These are phyloP conservation scores for Fusarium marasasianum DNA, from an alignment of 2,329 filamentous ascomycete species.

Conservation along the genomic window DNA sequence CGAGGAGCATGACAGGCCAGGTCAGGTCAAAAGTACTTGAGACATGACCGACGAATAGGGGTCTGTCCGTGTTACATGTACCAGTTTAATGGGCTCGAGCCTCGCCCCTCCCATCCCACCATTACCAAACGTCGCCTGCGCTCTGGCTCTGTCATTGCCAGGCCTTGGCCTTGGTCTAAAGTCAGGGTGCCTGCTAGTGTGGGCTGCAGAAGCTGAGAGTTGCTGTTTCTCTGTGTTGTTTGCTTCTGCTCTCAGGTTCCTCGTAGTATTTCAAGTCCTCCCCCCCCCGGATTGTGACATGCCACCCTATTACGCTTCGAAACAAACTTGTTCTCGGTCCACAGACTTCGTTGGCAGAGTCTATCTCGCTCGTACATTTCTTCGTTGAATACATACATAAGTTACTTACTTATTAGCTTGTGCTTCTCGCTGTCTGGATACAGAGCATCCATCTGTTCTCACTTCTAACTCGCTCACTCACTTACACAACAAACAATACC, in stretches of 20 bases:
- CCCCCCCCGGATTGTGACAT: conserved; percentile 21
- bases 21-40: conserved; percentile 37
- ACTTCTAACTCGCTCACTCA: conserved; percentile 26
- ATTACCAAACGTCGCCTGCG: conserved; percentile 21
- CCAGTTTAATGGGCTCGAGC: conserved; percentile 25
- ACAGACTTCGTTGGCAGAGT: conserved; percentile 68
- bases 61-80: conserved; percentile 27
- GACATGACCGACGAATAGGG: conserved; percentile 1
- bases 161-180: conserved; percentile 7
- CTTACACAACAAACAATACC: conserved; percentile 30
- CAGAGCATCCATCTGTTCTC: conserved; percentile 40
- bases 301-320: conserved; percentile 34
- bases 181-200: conserved; percentile 12
- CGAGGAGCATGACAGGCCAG: conserved; percentile 17
- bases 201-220: conserved; percentile 13
- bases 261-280: conserved; percentile 36
- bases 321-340: conserved; percentile 40
- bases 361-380: conserved; percentile 45
- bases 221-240: conserved; percentile 28
- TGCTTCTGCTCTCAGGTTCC: conserved; percentile 18
- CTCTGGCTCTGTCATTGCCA: conserved; percentile 4
- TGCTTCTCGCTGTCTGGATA: conserved; percentile 37
- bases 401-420: conserved; percentile 13
- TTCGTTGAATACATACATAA: conserved; percentile 29
- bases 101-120: conserved; percentile 25